These are phyloP conservation scores for Xylaria hypoxylon DNA, from an alignment of 2,329 filamentous ascomycete genomes.

Conservation along the genomic window DNA sequence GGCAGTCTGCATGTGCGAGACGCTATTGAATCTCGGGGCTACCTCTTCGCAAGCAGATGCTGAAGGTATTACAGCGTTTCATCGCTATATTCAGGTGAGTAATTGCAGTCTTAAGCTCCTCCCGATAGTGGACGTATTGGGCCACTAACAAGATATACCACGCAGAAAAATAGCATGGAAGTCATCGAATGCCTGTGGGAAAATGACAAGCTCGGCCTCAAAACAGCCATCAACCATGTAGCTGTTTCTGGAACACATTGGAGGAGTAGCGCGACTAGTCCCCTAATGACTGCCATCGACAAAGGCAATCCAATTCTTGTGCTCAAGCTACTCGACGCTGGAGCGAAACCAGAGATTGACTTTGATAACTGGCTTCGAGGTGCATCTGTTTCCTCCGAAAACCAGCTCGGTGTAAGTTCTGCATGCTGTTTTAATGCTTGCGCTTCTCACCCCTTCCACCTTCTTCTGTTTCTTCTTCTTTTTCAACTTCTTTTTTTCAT, in stretches of 20 bases:
- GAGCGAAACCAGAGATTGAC: conserved; percentile 69
- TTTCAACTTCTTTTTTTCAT: neutral
- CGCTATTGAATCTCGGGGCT: conserved; percentile 76
- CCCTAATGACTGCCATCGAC: conserved; percentile 70
- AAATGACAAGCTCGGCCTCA: conserved; percentile 69
- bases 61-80: conserved; percentile 72
- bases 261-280: conserved; percentile 55
- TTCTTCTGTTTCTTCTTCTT: neutral
- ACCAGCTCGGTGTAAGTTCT: conserved; percentile 50
- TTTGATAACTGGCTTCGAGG: conserved; percentile 74
- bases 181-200: conserved; percentile 64
- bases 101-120: neutral
- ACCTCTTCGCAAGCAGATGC: conserved; percentile 79
- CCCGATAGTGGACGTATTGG: neutral
- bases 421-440: neutral
- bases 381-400: conserved; percentile 58
- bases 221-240: conserved; percentile 75
- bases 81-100: conserved; percentile 66
- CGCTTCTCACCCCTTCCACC: neutral
- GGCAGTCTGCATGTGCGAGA: conserved; percentile 72
- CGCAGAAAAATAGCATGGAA: conserved; percentile 56
- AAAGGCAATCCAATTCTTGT: conserved; percentile 65
- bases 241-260: conserved; percentile 55
- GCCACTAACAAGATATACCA: conserved; percentile 10
- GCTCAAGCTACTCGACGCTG: conserved; percentile 71